These are phyloP conservation scores for Senecio squalidus DNA, from an alignment of 140 eudicot species.

Conservation along the genomic window DNA sequence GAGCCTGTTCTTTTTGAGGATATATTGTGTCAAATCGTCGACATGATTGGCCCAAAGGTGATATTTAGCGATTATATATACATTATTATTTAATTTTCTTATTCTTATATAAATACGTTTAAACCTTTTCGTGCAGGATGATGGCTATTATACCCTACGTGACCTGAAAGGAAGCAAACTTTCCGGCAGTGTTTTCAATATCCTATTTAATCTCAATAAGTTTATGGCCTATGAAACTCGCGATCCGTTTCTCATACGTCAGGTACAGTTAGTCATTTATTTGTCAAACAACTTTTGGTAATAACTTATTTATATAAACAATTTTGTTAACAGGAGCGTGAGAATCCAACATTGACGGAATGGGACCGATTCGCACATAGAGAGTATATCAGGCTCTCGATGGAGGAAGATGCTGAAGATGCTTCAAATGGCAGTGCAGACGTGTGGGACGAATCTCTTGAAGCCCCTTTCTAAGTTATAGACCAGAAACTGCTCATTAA, in stretches of 20 bases:
- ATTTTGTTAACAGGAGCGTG: conserved; percentile 65
- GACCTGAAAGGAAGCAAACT: conserved; percentile 84
- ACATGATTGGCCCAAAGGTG: conserved; percentile 96
- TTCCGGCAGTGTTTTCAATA: conserved; percentile 81
- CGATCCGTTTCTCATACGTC: conserved; percentile 96
- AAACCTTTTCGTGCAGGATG: conserved; percentile 72
- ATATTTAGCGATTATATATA: neutral
- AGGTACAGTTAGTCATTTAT: conserved; percentile 38
- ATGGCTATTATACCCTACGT: conserved; percentile 62
- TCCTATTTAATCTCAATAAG: conserved; percentile 88
- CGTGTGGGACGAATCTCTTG: conserved; percentile 98
- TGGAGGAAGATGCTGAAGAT: conserved; percentile 99
- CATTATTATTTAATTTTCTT: too few species aligned
- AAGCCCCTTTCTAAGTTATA: conserved; percentile 77
- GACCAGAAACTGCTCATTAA: neutral
- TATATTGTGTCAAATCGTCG: conserved; percentile 91
- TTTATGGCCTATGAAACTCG: conserved; percentile 98
- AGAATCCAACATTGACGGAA: conserved; percentile 91
- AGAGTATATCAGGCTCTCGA: conserved; percentile 88
- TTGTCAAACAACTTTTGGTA: neutral
- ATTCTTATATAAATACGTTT: too few species aligned
- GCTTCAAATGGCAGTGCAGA: conserved; percentile 97
- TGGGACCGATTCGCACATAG: conserved; percentile 99
- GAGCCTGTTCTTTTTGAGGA: conserved; percentile 96
- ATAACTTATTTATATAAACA: neutral